Base-by-base conservation (phyloP, 2,329 filamentous ascomycete genomes). In the Chaetomium globosum region DNA sequence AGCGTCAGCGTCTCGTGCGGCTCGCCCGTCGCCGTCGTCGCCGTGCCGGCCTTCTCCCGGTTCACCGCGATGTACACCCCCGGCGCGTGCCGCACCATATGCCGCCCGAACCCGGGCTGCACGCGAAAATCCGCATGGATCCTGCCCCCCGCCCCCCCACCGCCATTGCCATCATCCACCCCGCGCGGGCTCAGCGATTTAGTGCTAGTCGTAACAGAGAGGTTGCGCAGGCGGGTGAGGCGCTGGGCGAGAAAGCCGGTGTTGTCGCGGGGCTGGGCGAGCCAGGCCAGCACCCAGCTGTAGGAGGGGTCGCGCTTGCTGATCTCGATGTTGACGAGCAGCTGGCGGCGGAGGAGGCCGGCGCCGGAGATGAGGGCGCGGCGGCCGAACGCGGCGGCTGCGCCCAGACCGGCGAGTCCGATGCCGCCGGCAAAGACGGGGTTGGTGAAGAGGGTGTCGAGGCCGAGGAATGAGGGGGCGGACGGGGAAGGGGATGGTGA, bases 261-360 rank as follows among this genome's bases (percentile, higher is more conserved):
- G 74, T 81, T 77, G 62, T 87, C 84, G 59, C 93, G 91, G 69
- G 92, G 92, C 63, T 92, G 85, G 7, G 93, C 93, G 76, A 99
- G 90, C 93, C 95, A 99, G 69, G 93, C 89, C 10, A 99, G 83
- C 51, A 99, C 87, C 94, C 93, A 98, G 49, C 88, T 88, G 76
- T 98, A 99, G 1, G 94, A 93, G 53, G 92, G 88, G 78, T 99
- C 95, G 73, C 94, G 91, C 75, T 92, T 91, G 77, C 91, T 94
- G 77, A 99, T 97, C 78, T 99, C 95, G 73, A 99, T 88, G 73
- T 97, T 93, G 72, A 98, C 92, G 33, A 99, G 87, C 79, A 99
- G 87, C 57, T 94, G 91, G 61, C 90, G 88, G 58, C 92, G 90
- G 65, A 97, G 80, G 64, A 96, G 83, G 52, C 85, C 85, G n/a